A percentile compares a stretch with the other conserved stretches of the same genome.
Evolutionary conservation across 441 rosid species (phyloP).

Genomic region (Theobroma grandiflorum): DNA sequence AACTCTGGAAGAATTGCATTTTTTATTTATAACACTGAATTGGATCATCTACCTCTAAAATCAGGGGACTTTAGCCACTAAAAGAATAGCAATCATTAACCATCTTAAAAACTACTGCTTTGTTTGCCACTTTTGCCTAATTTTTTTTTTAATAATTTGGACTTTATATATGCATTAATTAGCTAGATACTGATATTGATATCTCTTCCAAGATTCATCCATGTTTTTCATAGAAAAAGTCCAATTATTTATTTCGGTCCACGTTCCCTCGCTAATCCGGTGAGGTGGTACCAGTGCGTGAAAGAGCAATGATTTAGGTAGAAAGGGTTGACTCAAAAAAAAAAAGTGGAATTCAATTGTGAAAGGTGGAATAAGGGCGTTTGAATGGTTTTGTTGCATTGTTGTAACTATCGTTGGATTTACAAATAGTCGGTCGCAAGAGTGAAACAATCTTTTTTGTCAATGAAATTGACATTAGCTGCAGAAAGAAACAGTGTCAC

Average conservation of each 20-base stretch:
- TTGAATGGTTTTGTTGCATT: neutral
- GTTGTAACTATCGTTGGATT: neutral
- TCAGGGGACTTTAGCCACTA: neutral
- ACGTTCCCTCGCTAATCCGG: neutral
- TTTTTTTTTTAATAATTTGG: neutral
- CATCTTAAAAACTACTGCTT: neutral
- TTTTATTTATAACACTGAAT: neutral
- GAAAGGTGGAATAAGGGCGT: neutral
- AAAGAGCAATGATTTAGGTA: neutral
- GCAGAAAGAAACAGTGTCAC: neutral
- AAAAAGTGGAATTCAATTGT: neutral
- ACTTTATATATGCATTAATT: neutral
- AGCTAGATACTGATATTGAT: too few species aligned
- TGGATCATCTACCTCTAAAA: neutral
- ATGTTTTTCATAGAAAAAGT: neutral
- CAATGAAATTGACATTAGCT: neutral
- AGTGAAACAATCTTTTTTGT: neutral
- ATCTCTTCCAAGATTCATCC: neutral
- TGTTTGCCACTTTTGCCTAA: neutral
- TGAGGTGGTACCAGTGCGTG: neutral
- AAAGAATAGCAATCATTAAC: neutral
- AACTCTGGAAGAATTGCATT: too few species aligned
- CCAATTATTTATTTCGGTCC: neutral
- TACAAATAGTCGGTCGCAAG: neutral
- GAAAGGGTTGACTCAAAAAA: neutral